Conservation (phyloP, 2,329 filamentous ascomycete species). For the Cladosporium halotolerans region DNA sequence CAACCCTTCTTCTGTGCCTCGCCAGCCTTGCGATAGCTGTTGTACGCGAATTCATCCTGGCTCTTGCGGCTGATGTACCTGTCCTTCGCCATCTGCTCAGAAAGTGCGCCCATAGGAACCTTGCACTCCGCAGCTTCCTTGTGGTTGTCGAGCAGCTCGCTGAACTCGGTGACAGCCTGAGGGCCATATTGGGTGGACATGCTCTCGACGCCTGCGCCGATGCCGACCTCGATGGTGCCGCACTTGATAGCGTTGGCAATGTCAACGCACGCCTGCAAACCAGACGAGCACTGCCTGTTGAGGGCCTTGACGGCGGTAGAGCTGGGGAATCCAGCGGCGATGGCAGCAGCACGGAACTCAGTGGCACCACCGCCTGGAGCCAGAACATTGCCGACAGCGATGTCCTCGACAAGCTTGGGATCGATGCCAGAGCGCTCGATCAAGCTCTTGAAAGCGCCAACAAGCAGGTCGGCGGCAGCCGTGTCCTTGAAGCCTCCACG, state of each 20-base stretch:
- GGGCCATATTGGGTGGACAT: constrained; percentile 93
- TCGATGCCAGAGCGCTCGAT: constrained; percentile 84
- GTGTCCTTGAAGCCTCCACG: constrained; percentile 97
- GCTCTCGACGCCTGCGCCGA: constrained; percentile 93
- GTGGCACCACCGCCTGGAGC: constrained; percentile 91
- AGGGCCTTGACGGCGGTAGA: constrained; percentile 76
- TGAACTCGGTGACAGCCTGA: constrained; percentile 84
- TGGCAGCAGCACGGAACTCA: constrained; percentile 86
- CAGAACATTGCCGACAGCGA: constrained; percentile 85
- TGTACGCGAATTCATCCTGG: constrained; percentile 92
- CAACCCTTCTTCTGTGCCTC: constrained; percentile 82
- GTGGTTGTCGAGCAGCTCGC: constrained; percentile 75
- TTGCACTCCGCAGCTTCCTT: constrained; percentile 89
- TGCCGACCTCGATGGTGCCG: constrained; percentile 92
- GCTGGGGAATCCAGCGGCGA: constrained; percentile 87
- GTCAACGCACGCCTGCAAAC: constrained; percentile 86
- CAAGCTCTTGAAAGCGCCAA: constrained; percentile 73
- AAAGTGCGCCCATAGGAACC: constrained; percentile 91
- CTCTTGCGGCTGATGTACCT: constrained; percentile 61
- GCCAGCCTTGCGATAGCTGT: constrained; percentile 82
- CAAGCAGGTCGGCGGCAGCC: constrained; percentile 76
- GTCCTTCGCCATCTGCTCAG: constrained; percentile 91
- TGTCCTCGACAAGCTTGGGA: constrained; percentile 80
- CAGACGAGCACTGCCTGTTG: constrained; percentile 92
- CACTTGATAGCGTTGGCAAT: constrained; percentile 85